phyloP scores from a whole-genome alignment of 345 rosid genomes.

The Clarkia xantiana region DNA sequence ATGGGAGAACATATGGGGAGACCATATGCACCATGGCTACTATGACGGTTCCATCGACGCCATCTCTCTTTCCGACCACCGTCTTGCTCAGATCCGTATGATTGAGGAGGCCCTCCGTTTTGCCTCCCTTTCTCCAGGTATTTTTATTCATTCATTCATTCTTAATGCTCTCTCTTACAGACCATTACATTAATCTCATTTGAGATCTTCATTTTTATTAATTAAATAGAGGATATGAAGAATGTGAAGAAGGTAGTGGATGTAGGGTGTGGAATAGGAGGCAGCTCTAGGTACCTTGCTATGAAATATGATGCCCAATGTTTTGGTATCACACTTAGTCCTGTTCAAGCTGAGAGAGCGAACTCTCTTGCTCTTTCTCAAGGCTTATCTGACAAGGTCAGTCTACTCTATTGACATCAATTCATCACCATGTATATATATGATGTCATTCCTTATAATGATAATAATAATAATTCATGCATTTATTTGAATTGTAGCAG shows the following conservation, averaged over 20 bases:
- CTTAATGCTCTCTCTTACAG: no score
- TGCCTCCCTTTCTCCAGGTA: conserved; percentile 34
- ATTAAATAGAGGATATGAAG: no score
- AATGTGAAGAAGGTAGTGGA: conserved; percentile 38
- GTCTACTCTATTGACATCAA: background rate
- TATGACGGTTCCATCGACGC: conserved; percentile 31
- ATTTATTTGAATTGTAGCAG: conserved; percentile 14
- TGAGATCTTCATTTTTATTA: no score
- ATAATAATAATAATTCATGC: no score
- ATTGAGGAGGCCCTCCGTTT: conserved; percentile 73
- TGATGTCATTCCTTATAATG: no score
- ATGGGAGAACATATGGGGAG: conserved; percentile 94
- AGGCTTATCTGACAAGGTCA: conserved; percentile 47
- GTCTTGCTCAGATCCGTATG: conserved; percentile 76
- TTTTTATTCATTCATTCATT: conserved; percentile 12
- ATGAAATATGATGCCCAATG: conserved; percentile 54
- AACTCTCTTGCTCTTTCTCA: conserved; percentile 53
- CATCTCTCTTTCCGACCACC: conserved; percentile 32
- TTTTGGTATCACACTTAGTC: conserved; percentile 69
- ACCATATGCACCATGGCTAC: conserved; percentile 95
- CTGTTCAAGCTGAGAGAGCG: conserved; percentile 70
- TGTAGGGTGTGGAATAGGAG: conserved; percentile 96
- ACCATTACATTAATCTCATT: no score
- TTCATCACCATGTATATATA: no score
- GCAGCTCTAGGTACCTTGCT: conserved; percentile 77